Base-by-base conservation (phyloP, 176 grass and related monocot species). In the Juncus inflexus region DNA sequence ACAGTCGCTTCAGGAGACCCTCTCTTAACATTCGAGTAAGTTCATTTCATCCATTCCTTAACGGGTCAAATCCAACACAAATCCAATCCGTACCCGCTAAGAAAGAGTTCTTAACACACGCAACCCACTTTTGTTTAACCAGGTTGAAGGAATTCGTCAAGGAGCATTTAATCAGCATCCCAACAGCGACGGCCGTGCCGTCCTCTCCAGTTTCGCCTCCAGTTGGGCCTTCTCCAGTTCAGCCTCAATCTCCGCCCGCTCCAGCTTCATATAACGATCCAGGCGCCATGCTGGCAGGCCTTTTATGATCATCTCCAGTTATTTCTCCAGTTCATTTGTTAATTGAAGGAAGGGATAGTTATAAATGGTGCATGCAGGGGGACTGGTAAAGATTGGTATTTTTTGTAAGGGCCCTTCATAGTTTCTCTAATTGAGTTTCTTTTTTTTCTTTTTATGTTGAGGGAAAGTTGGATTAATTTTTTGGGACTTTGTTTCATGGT, bases 71-170 rank as follows among this genome's bases (percentile, higher is more conserved):
- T 67, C 12, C 61, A 60, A 39, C 40, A 55, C 51, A 6, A 62
- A n/a, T 52, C 11, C 11, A 60, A 14, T 55, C 40, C 13, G 9
- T 52, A 19, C 2, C 19, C 9, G 15, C 12, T 28, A 15, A 42
- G 81, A n/a, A n/a, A n/a, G n/a, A n/a, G n/a, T n/a, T n/a, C n/a
- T 36, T 77, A 68, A 52, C 3, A 0, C 49, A 37, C 40, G 37
- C n/a, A n/a, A 62, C 76, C 69, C 81, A 6, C 38, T 12, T 37
- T 60, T 69, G 2, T 2, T 47, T 47, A 47, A 47, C 9, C 77
- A 97, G 94, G 80, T 82, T 97, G 77, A 97, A 97, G 75, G 94
- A 97, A 51, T 89, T 83, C 15, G 73, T 97, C 72, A 97, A 97
- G 78, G 88, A 97, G 64, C 77, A 97, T 81, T 69, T 97, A 50